A percentile compares a stretch with the other conserved stretches of the same genome.
Conservation (phyloP, 2,329 filamentous ascomycete species). For the Hymenoscyphus fructigenus region DNA sequence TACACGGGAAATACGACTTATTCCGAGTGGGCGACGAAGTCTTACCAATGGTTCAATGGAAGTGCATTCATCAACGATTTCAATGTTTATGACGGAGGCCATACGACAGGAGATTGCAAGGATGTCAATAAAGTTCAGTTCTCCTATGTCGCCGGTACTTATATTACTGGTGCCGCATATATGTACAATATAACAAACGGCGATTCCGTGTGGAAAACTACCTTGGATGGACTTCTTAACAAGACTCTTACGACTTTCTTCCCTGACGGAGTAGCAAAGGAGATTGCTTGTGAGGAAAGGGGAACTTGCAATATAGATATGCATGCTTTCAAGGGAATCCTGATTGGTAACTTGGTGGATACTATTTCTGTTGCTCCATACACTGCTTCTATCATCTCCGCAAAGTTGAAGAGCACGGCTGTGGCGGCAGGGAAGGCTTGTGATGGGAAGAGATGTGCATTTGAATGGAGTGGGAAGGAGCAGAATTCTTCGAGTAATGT, state of each 20-base stretch:
- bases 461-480: conserved; percentile 57
- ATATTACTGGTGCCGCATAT: conserved; percentile 62
- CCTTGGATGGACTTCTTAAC: conserved; percentile 55
- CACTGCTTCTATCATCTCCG: conserved; percentile 53
- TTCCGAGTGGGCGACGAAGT: conserved; percentile 57
- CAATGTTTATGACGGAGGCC: conserved; percentile 63
- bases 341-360: conserved; percentile 64
- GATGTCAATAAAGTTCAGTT: conserved; percentile 62
- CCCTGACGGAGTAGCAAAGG: conserved; percentile 58
- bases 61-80: conserved; percentile 58
- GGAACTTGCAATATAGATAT: conserved; percentile 69
- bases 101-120: conserved; percentile 57
- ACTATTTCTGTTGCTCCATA: conserved; percentile 62
- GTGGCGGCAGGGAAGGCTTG: conserved; percentile 61
- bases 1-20: conserved; percentile 70
- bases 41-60: conserved; percentile 59
- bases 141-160: conserved; percentile 64
- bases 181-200: conserved; percentile 57
- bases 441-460: conserved; percentile 62
- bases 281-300: conserved; percentile 63
- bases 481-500: conserved; percentile 49
- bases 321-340: conserved; percentile 69
- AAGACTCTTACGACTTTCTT: conserved; percentile 52
- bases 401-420: conserved; percentile 57
- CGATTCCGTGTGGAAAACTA: conserved; percentile 50